Percentiles rank a stretch among this genome's conserved stretches.
These are phyloP conservation scores for Solanum aculeatissimum DNA, from an alignment of 305 asterid genomes.

Conservation along the genomic window DNA sequence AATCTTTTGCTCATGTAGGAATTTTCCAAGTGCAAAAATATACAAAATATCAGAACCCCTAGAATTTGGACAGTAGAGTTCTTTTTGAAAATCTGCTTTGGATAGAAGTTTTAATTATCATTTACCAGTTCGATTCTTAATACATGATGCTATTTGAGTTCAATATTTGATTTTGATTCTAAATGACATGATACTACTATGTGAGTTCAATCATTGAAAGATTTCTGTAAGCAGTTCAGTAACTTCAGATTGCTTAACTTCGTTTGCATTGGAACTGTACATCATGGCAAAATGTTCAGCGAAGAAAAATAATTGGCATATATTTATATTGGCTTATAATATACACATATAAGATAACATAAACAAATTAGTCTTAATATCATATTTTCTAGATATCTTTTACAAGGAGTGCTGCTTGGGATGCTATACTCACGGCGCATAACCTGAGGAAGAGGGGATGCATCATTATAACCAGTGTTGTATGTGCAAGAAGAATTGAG, in stretches of 20 bases:
- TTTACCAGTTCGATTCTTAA: background rate
- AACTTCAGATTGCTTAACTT: background rate
- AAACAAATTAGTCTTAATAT: constrained; percentile 1
- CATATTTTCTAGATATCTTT: constrained; percentile 2
- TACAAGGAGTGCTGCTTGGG: constrained; percentile 8
- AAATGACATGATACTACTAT: background rate
- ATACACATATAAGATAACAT: constrained; percentile 1
- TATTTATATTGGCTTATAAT: background rate
- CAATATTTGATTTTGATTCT: background rate
- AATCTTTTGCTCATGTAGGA: background rate
- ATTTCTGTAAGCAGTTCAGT: background rate
- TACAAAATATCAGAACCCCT: background rate
- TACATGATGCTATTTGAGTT: background rate
- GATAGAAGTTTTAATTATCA: background rate
- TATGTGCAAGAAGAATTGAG: background rate
- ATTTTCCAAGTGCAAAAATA: background rate
- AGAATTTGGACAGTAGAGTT: background rate
- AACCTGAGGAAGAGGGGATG: constrained; percentile 5
- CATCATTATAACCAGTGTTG: background rate
- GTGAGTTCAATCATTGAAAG: background rate
- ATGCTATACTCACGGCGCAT: constrained; percentile 6
- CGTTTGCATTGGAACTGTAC: background rate
- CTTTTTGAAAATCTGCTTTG: background rate
- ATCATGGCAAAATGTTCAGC: background rate
- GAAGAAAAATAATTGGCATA: background rate